Evolutionary conservation across 106 monocot species (phyloP), one percentile per base, ranked within the genome.

Genomic region (Dendrobium officinale): DNA sequence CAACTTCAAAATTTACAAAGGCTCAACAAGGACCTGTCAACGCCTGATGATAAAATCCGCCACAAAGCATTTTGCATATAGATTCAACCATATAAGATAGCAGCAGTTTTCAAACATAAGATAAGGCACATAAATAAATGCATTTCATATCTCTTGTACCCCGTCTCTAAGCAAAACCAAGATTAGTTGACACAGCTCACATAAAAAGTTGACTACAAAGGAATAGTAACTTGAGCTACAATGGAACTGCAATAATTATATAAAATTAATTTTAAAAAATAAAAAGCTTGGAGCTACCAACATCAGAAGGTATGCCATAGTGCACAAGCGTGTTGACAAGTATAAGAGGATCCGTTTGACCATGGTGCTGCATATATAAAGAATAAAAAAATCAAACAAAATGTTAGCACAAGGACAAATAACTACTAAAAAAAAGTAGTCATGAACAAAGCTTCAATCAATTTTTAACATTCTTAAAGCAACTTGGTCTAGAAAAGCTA

Each of bases 261-360:
- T 61, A 61, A 61, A 51, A 19, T 18, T 20, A 79, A 22, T n/a
- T 79, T 20, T 45, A 75, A 78, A 33, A 51, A 54, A 49, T 40
- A 72, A 18, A 20, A 59, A 59, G 77, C 72, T 73, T 73, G 66
- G 77, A 81, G 55, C 54, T 82, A 84, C 89, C 68, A 79, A 89
- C 89, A 86, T 89, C 77, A 68, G 75, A 80, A 81, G 89, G 80
- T 79, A 89, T 80, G 73, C 89, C 89, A 84, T 89, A 89, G 61
- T 86, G 77, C 73, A 81, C 86, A 9, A 79, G 67, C 20, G 84
- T 84, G 22, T 79, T 86, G 59, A 86, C 72, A 84, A 89, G 86
- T 80, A 89, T 80, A 24, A 84, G 41, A 27, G 89, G 86, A 82
- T 89, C 89, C n/a, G 86, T 89, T 72, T 81, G 84, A 13, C 89